phyloP scores from a whole-genome alignment of 345 rosid genomes.

The Rhizophora mangle region DNA sequence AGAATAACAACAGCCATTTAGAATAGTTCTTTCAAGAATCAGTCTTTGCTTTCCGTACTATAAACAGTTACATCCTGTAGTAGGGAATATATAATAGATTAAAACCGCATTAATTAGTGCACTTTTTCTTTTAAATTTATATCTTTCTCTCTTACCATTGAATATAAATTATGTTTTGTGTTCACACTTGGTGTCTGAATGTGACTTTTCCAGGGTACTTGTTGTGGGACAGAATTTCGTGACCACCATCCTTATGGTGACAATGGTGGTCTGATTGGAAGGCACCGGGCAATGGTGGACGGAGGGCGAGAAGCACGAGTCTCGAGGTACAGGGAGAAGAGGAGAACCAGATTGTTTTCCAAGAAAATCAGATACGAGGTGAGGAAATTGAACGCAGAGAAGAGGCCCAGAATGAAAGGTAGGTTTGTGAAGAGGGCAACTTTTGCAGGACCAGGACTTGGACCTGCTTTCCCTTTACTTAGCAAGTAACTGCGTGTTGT shows the following conservation, averaged over 20 bases:
- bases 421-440: slow-evolving; percentile 81
- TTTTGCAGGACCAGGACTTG: slow-evolving; percentile 16
- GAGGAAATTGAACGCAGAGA: slow-evolving; percentile 86
- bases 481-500: slow-evolving; percentile 1
- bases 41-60: too few species aligned
- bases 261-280: slow-evolving; percentile 6
- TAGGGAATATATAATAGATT: too few species aligned
- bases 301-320: slow-evolving; percentile 86
- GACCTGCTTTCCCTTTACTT: slow-evolving; percentile 27
- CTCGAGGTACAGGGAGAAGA: slow-evolving; percentile 78
- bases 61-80: too few species aligned
- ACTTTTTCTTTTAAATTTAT: too few species aligned
- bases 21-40: too few species aligned
- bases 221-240: slow-evolving; percentile 23
- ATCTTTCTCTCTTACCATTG: too few species aligned
- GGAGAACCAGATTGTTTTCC: slow-evolving; percentile 82
- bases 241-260: slow-evolving; percentile 15
- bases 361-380: slow-evolving; percentile 97
- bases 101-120: too few species aligned
- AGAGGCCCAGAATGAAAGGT: slow-evolving; percentile 97
- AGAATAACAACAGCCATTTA: too few species aligned
- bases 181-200: too few species aligned
- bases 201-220: slow-evolving; percentile 24
- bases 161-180: too few species aligned
- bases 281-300: slow-evolving; percentile 31